Conservation (phyloP, 169 alveolate genomes). For the Amoebophrya sp. region DNA sequence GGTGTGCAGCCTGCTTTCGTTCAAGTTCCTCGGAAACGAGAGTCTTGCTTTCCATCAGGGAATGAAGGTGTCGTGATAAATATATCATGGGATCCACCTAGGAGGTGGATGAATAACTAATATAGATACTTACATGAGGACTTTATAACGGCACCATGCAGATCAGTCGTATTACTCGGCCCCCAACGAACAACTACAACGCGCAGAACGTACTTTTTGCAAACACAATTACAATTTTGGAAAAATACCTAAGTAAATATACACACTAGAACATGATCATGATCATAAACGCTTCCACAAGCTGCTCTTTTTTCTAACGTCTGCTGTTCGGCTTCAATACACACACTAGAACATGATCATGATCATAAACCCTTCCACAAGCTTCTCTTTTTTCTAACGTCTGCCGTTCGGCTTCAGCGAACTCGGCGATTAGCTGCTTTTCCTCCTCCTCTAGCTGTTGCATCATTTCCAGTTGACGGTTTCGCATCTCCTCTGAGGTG, state of each 20-base stretch:
- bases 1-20: no score
- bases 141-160: no score
- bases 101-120: no score
- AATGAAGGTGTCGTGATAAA: no score
- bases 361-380: neutral
- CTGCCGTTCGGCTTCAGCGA: neutral
- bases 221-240: neutral
- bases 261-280: neutral
- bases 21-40: no score
- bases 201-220: neutral
- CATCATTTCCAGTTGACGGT: neutral
- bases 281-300: neutral
- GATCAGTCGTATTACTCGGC: no score
- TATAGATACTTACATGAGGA: no score
- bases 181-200: no score
- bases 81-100: no score
- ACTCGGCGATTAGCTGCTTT: neutral
- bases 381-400: neutral
- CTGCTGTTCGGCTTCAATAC: neutral
- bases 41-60: no score
- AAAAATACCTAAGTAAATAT: neutral
- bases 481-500: neutral
- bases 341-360: neutral
- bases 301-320: neutral
- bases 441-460: neutral